Percentiles rank a stretch among this genome's conserved stretches.
Conservation (phyloP, 2,329 filamentous ascomycete species). For the Fusarium brevicatenulatum region DNA sequence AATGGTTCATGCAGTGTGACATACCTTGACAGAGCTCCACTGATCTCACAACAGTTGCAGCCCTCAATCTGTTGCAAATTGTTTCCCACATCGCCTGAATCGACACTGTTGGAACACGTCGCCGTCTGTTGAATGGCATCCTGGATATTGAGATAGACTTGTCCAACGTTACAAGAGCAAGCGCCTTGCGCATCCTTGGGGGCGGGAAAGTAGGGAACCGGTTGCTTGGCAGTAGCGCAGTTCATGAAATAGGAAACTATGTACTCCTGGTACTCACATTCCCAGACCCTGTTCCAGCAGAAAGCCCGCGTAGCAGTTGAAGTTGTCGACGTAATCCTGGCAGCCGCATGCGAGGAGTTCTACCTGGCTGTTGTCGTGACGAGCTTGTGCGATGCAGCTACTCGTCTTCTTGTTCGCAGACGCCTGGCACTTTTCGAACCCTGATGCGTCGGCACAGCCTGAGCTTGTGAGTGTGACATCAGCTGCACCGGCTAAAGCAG, state of each 20-base stretch:
- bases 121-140: background rate
- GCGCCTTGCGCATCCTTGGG: background rate
- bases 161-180: background rate
- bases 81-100: background rate
- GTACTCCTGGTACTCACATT: background rate
- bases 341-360: background rate
- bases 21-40: background rate
- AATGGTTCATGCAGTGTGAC: rapidly evolving
- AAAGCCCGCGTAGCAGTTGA: background rate
- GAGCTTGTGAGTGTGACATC: background rate
- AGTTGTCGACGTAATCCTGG: background rate
- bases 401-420: background rate
- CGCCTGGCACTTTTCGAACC: background rate
- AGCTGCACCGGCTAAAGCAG: background rate
- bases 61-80: background rate
- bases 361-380: background rate
- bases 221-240: background rate
- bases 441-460: background rate
- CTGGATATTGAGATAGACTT: background rate
- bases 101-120: background rate
- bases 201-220: background rate
- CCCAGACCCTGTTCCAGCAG: background rate
- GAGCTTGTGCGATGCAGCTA: background rate
- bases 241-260: background rate
- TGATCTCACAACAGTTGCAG: background rate